Percentiles rank a stretch among this genome's conserved stretches.
Evolutionary conservation across 106 monocot genomes (phyloP).

Genomic region (Acorus calamus): DNA sequence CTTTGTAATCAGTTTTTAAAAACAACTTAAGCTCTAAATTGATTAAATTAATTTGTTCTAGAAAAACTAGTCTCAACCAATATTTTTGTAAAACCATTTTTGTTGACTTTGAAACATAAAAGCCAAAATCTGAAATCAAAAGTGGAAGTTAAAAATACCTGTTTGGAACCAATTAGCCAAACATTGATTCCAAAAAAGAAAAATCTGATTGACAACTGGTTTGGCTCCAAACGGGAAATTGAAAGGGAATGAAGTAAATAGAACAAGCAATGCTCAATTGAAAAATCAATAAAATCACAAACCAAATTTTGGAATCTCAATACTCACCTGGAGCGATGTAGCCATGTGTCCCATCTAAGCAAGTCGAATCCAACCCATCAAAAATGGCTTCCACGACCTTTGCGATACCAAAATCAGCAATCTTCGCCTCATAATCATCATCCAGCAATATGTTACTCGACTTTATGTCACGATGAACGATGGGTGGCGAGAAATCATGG

Average conservation of each 20-base stretch:
- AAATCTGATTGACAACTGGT: too few relatives aligned
- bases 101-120: too few relatives aligned
- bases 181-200: too few relatives aligned
- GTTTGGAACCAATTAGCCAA: too few relatives aligned
- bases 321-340: slow-evolving; percentile 85
- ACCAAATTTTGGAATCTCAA: not conserved
- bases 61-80: too few relatives aligned
- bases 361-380: slow-evolving; percentile 21
- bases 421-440: slow-evolving; percentile 61
- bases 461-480: slow-evolving; percentile 81
- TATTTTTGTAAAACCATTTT: too few relatives aligned
- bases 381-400: slow-evolving; percentile 36
- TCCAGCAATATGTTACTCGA: slow-evolving; percentile 72
- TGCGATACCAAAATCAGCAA: slow-evolving; percentile 86
- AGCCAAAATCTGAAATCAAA: too few relatives aligned
- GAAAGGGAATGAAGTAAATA: not conserved
- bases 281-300: not conserved
- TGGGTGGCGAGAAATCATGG: slow-evolving; percentile 64
- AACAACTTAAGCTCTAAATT: too few relatives aligned
- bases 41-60: too few relatives aligned
- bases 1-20: too few relatives aligned
- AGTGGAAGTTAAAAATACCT: too few relatives aligned
- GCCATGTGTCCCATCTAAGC: slow-evolving; percentile 78
- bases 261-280: not conserved
- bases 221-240: too few relatives aligned